Base-by-base conservation (phyloP, 2,329 filamentous ascomycete species). In the Aspergillus tamarii region DNA sequence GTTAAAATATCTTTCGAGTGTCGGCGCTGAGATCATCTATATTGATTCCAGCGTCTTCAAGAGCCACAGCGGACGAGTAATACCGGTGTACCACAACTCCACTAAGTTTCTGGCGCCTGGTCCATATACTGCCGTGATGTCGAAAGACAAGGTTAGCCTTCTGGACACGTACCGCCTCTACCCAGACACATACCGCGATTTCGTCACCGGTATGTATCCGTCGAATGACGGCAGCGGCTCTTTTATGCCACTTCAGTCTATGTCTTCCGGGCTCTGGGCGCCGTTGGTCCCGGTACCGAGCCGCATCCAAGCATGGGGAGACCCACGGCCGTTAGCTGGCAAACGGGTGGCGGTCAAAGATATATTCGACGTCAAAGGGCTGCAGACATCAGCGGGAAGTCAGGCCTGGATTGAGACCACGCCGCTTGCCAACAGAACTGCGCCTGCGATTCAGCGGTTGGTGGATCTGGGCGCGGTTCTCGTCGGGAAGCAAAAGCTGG, bases 331-430 rank as follows among this genome's bases (percentile, higher is more conserved):
- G 0, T 63, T 79, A 8, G 76, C 73, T 0, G 77, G 77, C 7
- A 61, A 64, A 7, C 72, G 80, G 1, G 67, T 79, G 14, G 73
- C 72, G 1, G 71, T 79, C 61, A 79, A 80, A 60, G 77, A 79
- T 54, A 63, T 78, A 2, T 79, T 72, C 63, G 72, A 78, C 61
- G 67, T 79, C 43, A 73, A 74, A 59, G 77, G 77, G 4, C 60
- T 78, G n/a, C 46, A 71, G 26, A 79, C 76, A 0, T 73, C 73
- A 0, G 73, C 70, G 2, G 75, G 77, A 9, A 77, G 71, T 56
- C 74, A 69, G 23, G 73, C 76, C 0, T 78, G 70, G 67, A 67
- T 69, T 0, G 60, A 71, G 1, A 71, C 75, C 16, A 65, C 60
- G 2, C 62, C 66, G 4, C 50, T 67, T 2, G 70, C 72, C 9